Evolutionary conservation across 805 yeast species (phyloP).

Genomic region (Danielozyma ontarioensis): DNA sequence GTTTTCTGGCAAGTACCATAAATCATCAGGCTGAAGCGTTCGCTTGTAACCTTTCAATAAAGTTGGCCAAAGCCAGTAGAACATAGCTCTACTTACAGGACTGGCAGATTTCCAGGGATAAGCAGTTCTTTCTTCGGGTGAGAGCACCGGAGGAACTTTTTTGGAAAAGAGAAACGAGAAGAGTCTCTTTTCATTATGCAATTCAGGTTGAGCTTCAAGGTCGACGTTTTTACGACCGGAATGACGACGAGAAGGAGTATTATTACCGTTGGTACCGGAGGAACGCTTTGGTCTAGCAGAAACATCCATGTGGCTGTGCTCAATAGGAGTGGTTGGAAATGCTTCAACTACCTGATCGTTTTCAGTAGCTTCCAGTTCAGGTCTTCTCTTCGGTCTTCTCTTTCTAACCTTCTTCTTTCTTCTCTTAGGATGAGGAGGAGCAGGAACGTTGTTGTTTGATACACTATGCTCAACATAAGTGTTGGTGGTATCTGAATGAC

Average conservation of each 20-base stretch:
- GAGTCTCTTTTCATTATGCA: slow-evolving; percentile 43
- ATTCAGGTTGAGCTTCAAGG: slow-evolving; percentile 20
- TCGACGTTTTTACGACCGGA: background rate
- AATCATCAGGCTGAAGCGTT: slow-evolving; percentile 33
- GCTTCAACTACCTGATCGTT: no score
- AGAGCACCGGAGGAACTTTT: slow-evolving; percentile 46
- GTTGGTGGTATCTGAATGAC: background rate
- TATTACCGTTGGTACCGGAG: no score
- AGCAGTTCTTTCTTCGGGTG: slow-evolving; percentile 43
- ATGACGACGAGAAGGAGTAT: no score
- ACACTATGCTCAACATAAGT: background rate
- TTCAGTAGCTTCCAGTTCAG: no score
- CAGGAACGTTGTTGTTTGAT: background rate
- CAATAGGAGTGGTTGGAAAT: no score
- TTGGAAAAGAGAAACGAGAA: slow-evolving; percentile 48
- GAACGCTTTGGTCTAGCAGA: no score
- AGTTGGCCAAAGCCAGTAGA: slow-evolving; percentile 37
- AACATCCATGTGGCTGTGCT: no score
- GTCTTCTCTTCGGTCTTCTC: background rate
- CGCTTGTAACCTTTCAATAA: slow-evolving; percentile 37
- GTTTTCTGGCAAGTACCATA: slow-evolving; percentile 31
- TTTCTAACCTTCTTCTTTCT: background rate
- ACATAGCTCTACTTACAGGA: slow-evolving; percentile 33
- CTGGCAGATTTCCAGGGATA: slow-evolving; percentile 44
- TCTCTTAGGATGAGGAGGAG: background rate